Evolutionary conservation across 805 yeast species (phyloP).

Genomic region (Ogataea trehalophila): DNA sequence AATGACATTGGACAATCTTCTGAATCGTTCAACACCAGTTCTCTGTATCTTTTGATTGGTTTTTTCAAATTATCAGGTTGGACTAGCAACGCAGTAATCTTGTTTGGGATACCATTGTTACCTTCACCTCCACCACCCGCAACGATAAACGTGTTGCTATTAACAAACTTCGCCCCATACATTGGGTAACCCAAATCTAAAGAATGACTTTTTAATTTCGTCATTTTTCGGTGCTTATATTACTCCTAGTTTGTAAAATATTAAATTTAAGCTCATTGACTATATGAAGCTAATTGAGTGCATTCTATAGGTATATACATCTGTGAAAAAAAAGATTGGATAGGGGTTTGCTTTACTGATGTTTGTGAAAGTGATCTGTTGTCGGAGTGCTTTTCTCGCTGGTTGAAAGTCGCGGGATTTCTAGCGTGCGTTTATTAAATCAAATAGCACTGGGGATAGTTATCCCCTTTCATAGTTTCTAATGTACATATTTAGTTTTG

Average conservation of each 20-base stretch:
- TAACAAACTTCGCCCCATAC: slow-evolving; percentile 69
- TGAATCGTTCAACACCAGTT: slow-evolving; percentile 43
- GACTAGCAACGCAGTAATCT: slow-evolving; percentile 60
- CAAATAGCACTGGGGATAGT: too few species aligned
- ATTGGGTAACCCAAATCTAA: slow-evolving; percentile 63
- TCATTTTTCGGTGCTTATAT: slow-evolving; percentile 11
- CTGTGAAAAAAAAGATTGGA: too few species aligned
- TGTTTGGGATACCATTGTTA: slow-evolving; percentile 81
- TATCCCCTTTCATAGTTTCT: too few species aligned
- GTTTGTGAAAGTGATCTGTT: too few species aligned
- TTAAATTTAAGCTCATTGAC: neutral
- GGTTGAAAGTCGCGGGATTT: too few species aligned
- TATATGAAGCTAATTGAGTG: too few species aligned
- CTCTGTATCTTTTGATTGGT: slow-evolving; percentile 56
- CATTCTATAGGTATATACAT: too few species aligned
- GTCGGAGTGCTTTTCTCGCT: too few species aligned
- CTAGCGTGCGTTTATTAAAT: too few species aligned
- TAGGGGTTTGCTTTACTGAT: too few species aligned
- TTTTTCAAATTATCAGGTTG: slow-evolving; percentile 45
- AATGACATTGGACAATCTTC: slow-evolving; percentile 90
- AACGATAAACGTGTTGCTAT: slow-evolving; percentile 55
- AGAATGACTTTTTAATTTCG: slow-evolving; percentile 19
- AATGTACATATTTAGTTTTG: too few species aligned
- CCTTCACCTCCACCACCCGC: slow-evolving; percentile 98
- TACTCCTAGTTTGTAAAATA: too few species aligned